These are phyloP conservation scores for Calonectria pseudoreteaudii DNA, from an alignment of 2,329 filamentous ascomycete genomes.

Conservation along the genomic window DNA sequence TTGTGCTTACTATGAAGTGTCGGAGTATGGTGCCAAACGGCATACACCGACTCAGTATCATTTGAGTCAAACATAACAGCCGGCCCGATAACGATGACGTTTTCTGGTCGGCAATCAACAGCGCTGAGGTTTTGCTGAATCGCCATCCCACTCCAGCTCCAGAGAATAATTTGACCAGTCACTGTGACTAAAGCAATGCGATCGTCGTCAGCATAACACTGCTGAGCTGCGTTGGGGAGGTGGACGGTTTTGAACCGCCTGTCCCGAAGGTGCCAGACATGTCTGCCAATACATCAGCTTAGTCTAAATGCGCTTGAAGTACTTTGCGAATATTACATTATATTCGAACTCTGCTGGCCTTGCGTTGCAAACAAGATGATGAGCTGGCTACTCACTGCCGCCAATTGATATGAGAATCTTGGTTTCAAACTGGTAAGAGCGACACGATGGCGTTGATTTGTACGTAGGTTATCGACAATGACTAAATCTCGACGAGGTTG, in stretches of 20 bases:
- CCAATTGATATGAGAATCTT: conserved; percentile 31
- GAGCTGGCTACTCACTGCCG: conserved; percentile 10
- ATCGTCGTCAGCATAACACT: conserved; percentile 34
- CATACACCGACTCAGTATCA: conserved; percentile 30
- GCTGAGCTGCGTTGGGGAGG: conserved; percentile 30
- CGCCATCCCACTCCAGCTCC: conserved; percentile 34
- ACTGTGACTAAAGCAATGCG: conserved; percentile 36
- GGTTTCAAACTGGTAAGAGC: conserved; percentile 17
- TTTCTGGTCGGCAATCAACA: conserved; percentile 11
- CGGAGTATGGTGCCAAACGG: conserved; percentile 24
- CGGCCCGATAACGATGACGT: conserved; percentile 24
- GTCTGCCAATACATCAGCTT: conserved; percentile 21
- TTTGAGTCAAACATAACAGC: conserved; percentile 38
- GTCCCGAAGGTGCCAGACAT: conserved; percentile 34
- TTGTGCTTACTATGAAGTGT: conserved; percentile 11
- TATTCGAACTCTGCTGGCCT: neutral
- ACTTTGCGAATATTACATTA: conserved; percentile 11
- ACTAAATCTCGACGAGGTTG: conserved; percentile 33
- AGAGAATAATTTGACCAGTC: conserved; percentile 35
- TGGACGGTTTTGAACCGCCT: conserved; percentile 32
- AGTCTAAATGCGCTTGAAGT: neutral
- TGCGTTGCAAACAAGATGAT: neutral
- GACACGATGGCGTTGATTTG: conserved; percentile 33
- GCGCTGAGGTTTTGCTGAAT: conserved; percentile 28
- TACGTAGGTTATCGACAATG: conserved; percentile 41